Percentiles rank a stretch among this genome's conserved stretches.
phyloP scores from a whole-genome alignment of 2,329 filamentous ascomycete genomes.

The Xylaria sp. region DNA sequence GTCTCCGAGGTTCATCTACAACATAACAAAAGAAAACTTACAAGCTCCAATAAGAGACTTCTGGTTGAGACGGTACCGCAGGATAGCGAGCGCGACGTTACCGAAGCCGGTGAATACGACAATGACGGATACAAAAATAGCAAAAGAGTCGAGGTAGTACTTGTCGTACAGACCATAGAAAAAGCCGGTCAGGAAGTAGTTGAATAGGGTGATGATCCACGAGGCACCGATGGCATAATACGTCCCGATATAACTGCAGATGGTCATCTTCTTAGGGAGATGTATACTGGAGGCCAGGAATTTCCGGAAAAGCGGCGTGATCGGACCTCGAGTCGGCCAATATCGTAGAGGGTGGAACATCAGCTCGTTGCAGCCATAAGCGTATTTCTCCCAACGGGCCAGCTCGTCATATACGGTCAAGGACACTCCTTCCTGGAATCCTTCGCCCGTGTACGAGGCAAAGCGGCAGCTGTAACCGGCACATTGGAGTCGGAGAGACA shows the following conservation, averaged over 20 bases:
- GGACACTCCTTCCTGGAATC: slow-evolving; percentile 85
- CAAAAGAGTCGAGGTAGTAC: slow-evolving; percentile 71
- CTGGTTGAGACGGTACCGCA: slow-evolving; percentile 68
- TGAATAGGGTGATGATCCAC: slow-evolving; percentile 76
- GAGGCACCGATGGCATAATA: slow-evolving; percentile 82
- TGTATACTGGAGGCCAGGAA: slow-evolving; percentile 80
- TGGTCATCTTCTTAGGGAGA: slow-evolving; percentile 78
- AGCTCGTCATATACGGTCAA: slow-evolving; percentile 87
- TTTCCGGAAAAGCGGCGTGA: slow-evolving; percentile 79
- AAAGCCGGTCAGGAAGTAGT: slow-evolving; percentile 82
- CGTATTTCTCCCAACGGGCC: slow-evolving; percentile 87
- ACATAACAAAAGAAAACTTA: slow-evolving; percentile 41
- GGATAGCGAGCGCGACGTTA: slow-evolving; percentile 61
- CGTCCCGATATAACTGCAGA: slow-evolving; percentile 80
- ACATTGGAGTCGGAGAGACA: slow-evolving; percentile 80
- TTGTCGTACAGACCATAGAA: slow-evolving; percentile 62
- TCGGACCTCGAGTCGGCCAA: slow-evolving; percentile 78
- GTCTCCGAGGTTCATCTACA: background rate
- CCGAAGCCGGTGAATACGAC: slow-evolving; percentile 49
- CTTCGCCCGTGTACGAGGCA: slow-evolving; percentile 77
- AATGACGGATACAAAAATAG: slow-evolving; percentile 49
- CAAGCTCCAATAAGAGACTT: slow-evolving; percentile 56
- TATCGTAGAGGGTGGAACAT: slow-evolving; percentile 80
- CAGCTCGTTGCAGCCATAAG: slow-evolving; percentile 84
- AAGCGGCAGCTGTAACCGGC: slow-evolving; percentile 78